These are phyloP conservation scores for Scedosporium dehoogii DNA, from an alignment of 2,329 filamentous ascomycete genomes.

Conservation along the genomic window DNA sequence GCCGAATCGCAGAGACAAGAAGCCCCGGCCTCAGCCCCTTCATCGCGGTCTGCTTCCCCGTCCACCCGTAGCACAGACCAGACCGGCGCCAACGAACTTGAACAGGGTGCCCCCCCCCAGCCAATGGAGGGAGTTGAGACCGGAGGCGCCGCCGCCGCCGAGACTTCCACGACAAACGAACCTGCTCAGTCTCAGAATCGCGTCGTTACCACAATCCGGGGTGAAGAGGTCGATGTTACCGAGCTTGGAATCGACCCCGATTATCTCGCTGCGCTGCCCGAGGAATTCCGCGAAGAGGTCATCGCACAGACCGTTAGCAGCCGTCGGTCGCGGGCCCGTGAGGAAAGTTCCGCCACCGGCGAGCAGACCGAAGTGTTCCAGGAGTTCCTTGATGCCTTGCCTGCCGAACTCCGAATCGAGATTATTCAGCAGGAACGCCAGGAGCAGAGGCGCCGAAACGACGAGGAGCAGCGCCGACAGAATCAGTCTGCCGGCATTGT, in stretches of 20 bases:
- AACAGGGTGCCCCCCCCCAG: conserved; percentile 15
- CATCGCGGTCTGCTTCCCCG: not conserved
- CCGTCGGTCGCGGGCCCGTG: conserved; percentile 65
- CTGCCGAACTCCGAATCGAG: conserved; percentile 80
- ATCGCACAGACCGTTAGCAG: conserved; percentile 83
- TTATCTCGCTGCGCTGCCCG: conserved; percentile 92
- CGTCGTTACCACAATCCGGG: conserved; percentile 74
- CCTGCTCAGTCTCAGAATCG: conserved; percentile 23
- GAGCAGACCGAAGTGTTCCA: conserved; percentile 78
- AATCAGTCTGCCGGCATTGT: conserved; percentile 30
- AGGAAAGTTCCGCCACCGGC: conserved; percentile 57
- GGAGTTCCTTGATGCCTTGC: conserved; percentile 88
- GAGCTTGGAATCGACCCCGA: conserved; percentile 89
- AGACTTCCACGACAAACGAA: conserved; percentile 11
- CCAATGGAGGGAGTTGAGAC: conserved; percentile 72
- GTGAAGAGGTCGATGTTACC: conserved; percentile 85
- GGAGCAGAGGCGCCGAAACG: conserved; percentile 79
- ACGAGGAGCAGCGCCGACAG: conserved; percentile 68
- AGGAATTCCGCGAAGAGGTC: conserved; percentile 92
- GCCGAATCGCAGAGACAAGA: not conserved
- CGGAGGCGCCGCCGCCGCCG: conserved; percentile 23
- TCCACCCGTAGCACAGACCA: not conserved
- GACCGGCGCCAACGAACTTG: conserved; percentile 16
- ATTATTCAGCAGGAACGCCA: conserved; percentile 83
- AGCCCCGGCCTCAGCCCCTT: conserved; percentile 13